A percentile compares a stretch with the other conserved stretches of the same genome.
These are phyloP conservation scores for Diaporthe sp. DNA, from an alignment of 2,329 filamentous ascomycete genomes.

Conservation along the genomic window DNA sequence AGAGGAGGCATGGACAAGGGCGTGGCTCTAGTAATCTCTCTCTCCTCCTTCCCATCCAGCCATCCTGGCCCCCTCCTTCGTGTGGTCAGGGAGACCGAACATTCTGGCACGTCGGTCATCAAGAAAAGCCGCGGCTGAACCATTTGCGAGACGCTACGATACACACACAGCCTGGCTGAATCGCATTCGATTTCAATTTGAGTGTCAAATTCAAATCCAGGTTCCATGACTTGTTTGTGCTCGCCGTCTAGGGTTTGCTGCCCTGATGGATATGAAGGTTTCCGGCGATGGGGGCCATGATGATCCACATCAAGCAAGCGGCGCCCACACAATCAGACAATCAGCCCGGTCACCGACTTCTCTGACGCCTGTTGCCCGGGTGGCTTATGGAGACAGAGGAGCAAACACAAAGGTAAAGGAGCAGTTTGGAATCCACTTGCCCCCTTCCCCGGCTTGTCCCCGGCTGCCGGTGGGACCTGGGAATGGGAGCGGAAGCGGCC, in stretches of 20 bases:
- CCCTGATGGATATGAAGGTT: conserved; percentile 25
- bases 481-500: not conserved
- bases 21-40: not conserved
- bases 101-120: conserved; percentile 19
- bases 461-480: conserved; percentile 20
- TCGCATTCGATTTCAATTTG: not conserved
- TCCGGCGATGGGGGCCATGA: conserved; percentile 9
- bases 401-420: conserved; percentile 3
- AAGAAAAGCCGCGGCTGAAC: not conserved
- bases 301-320: conserved; percentile 2
- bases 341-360: conserved; percentile 23
- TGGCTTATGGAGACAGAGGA: conserved; percentile 18
- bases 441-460: conserved; percentile 26
- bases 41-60: not conserved
- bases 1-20: not conserved
- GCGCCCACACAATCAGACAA: conserved; percentile 20
- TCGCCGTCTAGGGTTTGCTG: conserved; percentile 13
- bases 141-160: not conserved
- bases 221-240: conserved; percentile 4
- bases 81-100: conserved; percentile 8
- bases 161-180: not conserved
- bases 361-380: conserved; percentile 12
- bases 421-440: conserved; percentile 11
- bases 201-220: not conserved
- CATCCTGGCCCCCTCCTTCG: not conserved